Conservation (phyloP, 306 rosid species). For the Astragalus glycyphyllos region DNA sequence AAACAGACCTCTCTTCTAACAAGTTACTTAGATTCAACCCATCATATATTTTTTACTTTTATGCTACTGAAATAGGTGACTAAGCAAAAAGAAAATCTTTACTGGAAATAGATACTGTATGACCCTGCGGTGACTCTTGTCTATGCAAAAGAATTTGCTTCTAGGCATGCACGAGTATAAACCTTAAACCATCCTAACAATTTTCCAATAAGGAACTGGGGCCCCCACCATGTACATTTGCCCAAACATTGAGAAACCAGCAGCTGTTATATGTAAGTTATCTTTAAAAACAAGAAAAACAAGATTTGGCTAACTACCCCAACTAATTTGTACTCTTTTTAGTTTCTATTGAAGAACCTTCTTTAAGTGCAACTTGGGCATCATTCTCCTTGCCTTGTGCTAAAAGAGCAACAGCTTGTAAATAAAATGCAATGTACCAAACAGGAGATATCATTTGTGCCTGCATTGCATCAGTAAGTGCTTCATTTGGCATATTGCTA, state of each 20-base stretch:
- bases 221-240: slow-evolving; percentile 40
- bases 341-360: slow-evolving; percentile 75
- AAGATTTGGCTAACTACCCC: slow-evolving; percentile 23
- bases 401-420: slow-evolving; percentile 77
- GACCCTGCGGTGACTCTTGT: slow-evolving; percentile 35
- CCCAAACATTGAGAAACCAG: slow-evolving; percentile 54
- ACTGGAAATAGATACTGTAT: slow-evolving; percentile 45
- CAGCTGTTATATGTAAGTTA: slow-evolving; percentile 42
- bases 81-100: slow-evolving; percentile 51
- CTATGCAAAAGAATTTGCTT: slow-evolving; percentile 64
- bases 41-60: not conserved
- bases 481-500: slow-evolving; percentile 78
- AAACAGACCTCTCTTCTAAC: slow-evolving; percentile 51
- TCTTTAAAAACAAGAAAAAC: slow-evolving; percentile 43
- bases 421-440: slow-evolving; percentile 84
- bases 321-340: slow-evolving; percentile 54
- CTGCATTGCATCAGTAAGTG: slow-evolving; percentile 78
- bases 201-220: slow-evolving; percentile 38
- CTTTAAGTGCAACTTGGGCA: slow-evolving; percentile 81
- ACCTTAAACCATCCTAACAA: slow-evolving; percentile 44
- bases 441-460: slow-evolving; percentile 80
- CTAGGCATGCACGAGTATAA: slow-evolving; percentile 55
- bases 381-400: slow-evolving; percentile 66
- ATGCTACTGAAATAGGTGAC: slow-evolving; percentile 42
- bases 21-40: slow-evolving; percentile 31